phyloP scores from a whole-genome alignment of 2,329 filamentous ascomycete species.

The Colletotrichum filicis region DNA sequence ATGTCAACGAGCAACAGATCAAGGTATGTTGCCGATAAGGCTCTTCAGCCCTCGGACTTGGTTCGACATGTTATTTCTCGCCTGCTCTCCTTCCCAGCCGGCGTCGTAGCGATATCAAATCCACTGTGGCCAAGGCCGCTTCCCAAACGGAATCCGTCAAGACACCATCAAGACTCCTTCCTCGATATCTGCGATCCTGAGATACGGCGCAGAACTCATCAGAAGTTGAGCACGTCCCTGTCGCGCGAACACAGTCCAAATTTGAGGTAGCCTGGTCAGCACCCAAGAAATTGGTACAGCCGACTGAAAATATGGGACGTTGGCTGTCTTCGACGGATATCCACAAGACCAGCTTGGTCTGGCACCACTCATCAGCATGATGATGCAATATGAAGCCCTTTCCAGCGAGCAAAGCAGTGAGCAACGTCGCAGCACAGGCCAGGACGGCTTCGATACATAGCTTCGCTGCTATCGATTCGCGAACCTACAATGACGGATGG shows the following conservation, averaged over 20 bases:
- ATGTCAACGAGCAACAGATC: slow-evolving; percentile 96
- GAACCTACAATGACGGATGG: neutral
- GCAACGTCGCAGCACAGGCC: slow-evolving; percentile 46
- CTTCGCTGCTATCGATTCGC: slow-evolving; percentile 26
- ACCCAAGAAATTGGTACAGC: slow-evolving; percentile 42
- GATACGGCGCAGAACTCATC: slow-evolving; percentile 44
- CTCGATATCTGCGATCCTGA: slow-evolving; percentile 41
- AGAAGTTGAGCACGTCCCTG: slow-evolving; percentile 70
- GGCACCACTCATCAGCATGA: slow-evolving; percentile 15
- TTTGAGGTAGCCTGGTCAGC: slow-evolving; percentile 66
- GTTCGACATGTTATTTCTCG: slow-evolving; percentile 68
- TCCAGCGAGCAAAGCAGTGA: slow-evolving; percentile 65
- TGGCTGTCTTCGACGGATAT: slow-evolving; percentile 35
- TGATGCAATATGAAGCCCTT: slow-evolving; percentile 17
- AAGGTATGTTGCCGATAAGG: slow-evolving; percentile 99
- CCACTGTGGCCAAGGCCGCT: slow-evolving; percentile 28
- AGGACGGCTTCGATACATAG: slow-evolving; percentile 23
- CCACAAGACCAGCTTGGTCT: slow-evolving; percentile 22
- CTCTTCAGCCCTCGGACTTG: slow-evolving; percentile 75
- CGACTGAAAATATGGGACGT: slow-evolving; percentile 39
- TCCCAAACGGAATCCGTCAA: slow-evolving; percentile 27
- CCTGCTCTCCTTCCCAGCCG: slow-evolving; percentile 48
- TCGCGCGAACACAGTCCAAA: slow-evolving; percentile 57
- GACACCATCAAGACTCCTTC: slow-evolving; percentile 44
- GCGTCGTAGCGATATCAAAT: slow-evolving; percentile 34